phyloP scores from a whole-genome alignment of 2,329 filamentous ascomycete genomes.

The Hysterium pulicare region DNA sequence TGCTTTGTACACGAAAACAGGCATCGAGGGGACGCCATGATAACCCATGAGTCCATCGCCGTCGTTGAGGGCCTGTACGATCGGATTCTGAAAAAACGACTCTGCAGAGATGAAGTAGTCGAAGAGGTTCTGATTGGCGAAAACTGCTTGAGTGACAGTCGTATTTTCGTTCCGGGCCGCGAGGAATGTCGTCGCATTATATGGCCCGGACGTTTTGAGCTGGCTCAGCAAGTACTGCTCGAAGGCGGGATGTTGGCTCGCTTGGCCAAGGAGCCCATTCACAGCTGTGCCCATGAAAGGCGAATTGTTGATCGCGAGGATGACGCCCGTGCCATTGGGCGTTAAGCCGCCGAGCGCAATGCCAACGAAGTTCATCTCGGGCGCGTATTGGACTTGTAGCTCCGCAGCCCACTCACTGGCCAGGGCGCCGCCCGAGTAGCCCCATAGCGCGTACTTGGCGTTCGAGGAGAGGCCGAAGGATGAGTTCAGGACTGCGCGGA shows the following conservation, averaged over 20 bases:
- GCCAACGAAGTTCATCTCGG: constrained; percentile 25
- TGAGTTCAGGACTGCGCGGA: constrained; percentile 19
- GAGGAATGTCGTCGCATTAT: constrained; percentile 11
- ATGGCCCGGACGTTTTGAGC: constrained; percentile 7
- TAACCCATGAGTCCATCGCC: constrained; percentile 9
- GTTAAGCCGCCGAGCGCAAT: constrained; percentile 28
- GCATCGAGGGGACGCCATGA: constrained; percentile 18
- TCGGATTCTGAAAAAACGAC: constrained; percentile 3
- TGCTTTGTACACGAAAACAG: constrained; percentile 31
- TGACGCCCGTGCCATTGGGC: constrained; percentile 22
- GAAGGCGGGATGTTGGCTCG: constrained; percentile 8
- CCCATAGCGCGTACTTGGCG: constrained; percentile 14
- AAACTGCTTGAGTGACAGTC: constrained; percentile 5
- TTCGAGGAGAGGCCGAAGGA: constrained; percentile 5
- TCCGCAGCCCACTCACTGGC: constrained; percentile 24
- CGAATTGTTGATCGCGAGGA: constrained; percentile 16
- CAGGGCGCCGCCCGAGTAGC: constrained; percentile 23
- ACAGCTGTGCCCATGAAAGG: too few species aligned
- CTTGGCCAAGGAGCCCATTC: constrained; percentile 19
- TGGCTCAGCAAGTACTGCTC: constrained; percentile 7
- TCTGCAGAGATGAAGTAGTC: constrained; percentile 13
- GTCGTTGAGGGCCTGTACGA: constrained; percentile 5
- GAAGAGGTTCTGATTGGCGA: constrained; percentile 11
- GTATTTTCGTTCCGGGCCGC: constrained; percentile 1
- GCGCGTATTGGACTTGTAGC: constrained; percentile 22